A percentile compares a stretch with the other conserved stretches of the same genome.
Evolutionary conservation across 2,329 filamentous ascomycete species (phyloP).

Genomic region (Chaetomium strumarium): DNA sequence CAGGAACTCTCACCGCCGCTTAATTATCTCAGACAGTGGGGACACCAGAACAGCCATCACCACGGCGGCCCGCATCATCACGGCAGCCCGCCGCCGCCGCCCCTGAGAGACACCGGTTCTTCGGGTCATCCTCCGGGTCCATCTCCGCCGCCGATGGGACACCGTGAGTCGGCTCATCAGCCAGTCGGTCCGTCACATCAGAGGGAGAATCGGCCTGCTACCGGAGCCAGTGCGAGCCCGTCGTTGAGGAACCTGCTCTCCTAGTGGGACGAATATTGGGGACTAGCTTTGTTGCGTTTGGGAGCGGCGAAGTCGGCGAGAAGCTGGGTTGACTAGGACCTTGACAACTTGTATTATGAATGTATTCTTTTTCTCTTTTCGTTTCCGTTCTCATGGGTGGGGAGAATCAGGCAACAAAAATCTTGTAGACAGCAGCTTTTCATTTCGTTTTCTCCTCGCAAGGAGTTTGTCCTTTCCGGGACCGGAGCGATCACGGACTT

Average conservation of each 20-base stretch:
- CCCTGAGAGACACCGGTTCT: not conserved
- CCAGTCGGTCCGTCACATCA: constrained; percentile 22
- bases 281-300: not conserved
- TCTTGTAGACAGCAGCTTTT: not conserved
- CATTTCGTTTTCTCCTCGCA: not conserved
- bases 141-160: constrained; percentile 22
- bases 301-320: not conserved
- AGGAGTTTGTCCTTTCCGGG: not conserved
- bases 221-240: constrained; percentile 71
- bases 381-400: not conserved
- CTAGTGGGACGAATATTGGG: not conserved
- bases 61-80: constrained; percentile 28
- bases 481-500: not conserved
- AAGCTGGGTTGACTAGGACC: not conserved
- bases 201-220: constrained; percentile 42
- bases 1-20: not conserved
- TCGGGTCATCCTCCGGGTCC: not conserved
- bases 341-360: not conserved
- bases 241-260: constrained; percentile 65
- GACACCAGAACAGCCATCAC: not conserved
- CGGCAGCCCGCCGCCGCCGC: constrained; percentile 40
- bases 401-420: not conserved
- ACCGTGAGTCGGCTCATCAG: not conserved
- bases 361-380: not conserved
- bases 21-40: constrained; percentile 20